Evolutionary conservation across 2,329 filamentous ascomycete genomes (phyloP).

Genomic region (Paradendryphiella salina): DNA sequence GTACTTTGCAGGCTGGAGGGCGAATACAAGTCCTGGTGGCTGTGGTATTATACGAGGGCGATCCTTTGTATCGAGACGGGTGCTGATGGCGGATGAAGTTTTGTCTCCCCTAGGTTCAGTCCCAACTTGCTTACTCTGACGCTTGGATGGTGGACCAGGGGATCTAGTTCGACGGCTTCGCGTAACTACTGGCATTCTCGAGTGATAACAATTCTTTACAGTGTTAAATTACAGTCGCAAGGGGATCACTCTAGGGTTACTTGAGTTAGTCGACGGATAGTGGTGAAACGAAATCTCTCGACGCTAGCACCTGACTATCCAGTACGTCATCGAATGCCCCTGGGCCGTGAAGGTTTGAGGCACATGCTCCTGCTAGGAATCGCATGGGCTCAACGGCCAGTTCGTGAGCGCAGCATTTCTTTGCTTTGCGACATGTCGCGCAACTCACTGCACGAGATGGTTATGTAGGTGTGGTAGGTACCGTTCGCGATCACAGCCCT

Average conservation of each 20-base stretch:
- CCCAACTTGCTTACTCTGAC: background rate
- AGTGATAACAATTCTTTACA: background rate
- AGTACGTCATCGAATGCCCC: background rate
- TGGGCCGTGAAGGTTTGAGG: background rate
- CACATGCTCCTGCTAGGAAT: background rate
- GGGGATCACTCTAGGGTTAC: background rate
- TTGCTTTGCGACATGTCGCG: background rate
- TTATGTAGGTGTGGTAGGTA: no score
- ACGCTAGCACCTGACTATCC: background rate
- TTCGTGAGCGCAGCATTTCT: background rate
- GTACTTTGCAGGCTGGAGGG: constrained; percentile 54
- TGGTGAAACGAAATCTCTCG: background rate
- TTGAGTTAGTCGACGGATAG: background rate
- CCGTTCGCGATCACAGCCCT: no score
- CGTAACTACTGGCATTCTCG: constrained; percentile 1
- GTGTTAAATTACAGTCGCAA: background rate
- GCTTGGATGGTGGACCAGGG: background rate
- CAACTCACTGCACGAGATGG: background rate
- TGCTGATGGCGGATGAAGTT: background rate
- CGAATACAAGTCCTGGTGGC: constrained; percentile 27
- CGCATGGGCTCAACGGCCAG: background rate
- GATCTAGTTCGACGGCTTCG: background rate
- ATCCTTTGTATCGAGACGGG: constrained; percentile 16
- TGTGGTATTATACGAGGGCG: constrained; percentile 16
- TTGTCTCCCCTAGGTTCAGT: constrained; percentile 7